These are phyloP conservation scores for Aspergillus eucalypticola DNA, from an alignment of 2,329 filamentous ascomycete species.

Conservation along the genomic window DNA sequence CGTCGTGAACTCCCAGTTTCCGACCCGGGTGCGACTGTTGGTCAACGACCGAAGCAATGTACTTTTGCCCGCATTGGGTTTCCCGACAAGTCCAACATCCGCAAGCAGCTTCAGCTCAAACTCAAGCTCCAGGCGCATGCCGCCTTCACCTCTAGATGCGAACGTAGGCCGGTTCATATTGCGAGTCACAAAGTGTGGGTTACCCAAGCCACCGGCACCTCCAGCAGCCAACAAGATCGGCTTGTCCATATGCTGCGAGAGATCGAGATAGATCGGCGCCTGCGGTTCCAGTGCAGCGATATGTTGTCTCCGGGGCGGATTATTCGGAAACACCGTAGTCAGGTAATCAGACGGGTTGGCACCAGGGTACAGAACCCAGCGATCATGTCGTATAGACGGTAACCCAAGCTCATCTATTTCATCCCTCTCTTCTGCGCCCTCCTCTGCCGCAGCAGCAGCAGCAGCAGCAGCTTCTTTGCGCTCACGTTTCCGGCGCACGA, in stretches of 20 bases:
- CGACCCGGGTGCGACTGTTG: slow-evolving; percentile 84
- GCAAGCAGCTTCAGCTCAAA: slow-evolving; percentile 93
- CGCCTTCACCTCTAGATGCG: slow-evolving; percentile 80
- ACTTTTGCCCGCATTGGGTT: slow-evolving; percentile 95
- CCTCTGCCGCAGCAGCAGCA: slow-evolving; percentile 40
- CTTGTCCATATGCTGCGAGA: slow-evolving; percentile 73
- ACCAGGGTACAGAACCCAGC: slow-evolving; percentile 86
- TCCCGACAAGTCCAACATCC: slow-evolving; percentile 89
- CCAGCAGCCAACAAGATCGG: slow-evolving; percentile 86
- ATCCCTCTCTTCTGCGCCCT: slow-evolving; percentile 48
- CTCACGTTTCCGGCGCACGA: slow-evolving; percentile 30
- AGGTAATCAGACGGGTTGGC: slow-evolving; percentile 70
- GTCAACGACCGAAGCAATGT: slow-evolving; percentile 85
- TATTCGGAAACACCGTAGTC: slow-evolving; percentile 59
- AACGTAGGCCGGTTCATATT: slow-evolving; percentile 77
- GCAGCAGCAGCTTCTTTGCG: slow-evolving; percentile 38
- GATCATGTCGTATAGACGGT: slow-evolving; percentile 57
- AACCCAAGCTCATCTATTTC: slow-evolving; percentile 45
- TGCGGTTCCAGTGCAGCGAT: slow-evolving; percentile 68
- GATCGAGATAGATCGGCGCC: slow-evolving; percentile 70
- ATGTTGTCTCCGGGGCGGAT: slow-evolving; percentile 57
- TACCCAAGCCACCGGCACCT: slow-evolving; percentile 85
- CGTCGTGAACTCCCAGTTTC: slow-evolving; percentile 96
- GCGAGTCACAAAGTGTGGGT: slow-evolving; percentile 85
- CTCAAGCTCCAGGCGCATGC: slow-evolving; percentile 75